phyloP scores from a whole-genome alignment of 257 asterid genomes.

The Striga asiatica region DNA sequence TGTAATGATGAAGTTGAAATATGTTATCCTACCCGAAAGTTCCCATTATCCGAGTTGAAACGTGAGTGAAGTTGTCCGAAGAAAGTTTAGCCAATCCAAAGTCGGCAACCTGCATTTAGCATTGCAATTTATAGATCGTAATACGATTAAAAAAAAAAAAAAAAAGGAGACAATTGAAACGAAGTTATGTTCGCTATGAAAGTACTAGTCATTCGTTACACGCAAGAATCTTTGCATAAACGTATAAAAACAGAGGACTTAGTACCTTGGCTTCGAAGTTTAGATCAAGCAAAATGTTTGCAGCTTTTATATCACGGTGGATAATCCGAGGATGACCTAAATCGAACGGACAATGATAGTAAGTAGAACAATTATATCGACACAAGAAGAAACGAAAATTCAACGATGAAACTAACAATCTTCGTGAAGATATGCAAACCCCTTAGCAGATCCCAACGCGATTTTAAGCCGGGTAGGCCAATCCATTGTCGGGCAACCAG shows the following conservation, averaged over 20 bases:
- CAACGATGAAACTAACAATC: conserved; percentile 41
- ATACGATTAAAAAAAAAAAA: neutral
- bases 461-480: conserved; percentile 59
- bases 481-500: conserved; percentile 54
- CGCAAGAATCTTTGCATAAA: neutral
- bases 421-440: conserved; percentile 87
- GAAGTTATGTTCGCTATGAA: too few relatives aligned
- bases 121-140: neutral
- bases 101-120: conserved; percentile 61
- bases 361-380: neutral
- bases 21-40: conserved; percentile 92
- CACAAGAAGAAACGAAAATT: neutral
- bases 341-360: neutral
- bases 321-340: conserved; percentile 89
- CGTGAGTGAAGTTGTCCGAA: conserved; percentile 63
- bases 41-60: conserved; percentile 94
- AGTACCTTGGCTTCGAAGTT: conserved; percentile 76
- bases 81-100: conserved; percentile 92
- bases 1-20: too few relatives aligned
- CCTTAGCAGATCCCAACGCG: conserved; percentile 84
- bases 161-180: too few relatives aligned
- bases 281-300: conserved; percentile 59
- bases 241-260: neutral
- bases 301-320: conserved; percentile 80
- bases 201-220: too few relatives aligned